A percentile compares a stretch with the other conserved stretches of the same genome.
These are phyloP conservation scores for Fusarium incarnatum DNA, from an alignment of 2,329 filamentous ascomycete species.

Conservation along the genomic window DNA sequence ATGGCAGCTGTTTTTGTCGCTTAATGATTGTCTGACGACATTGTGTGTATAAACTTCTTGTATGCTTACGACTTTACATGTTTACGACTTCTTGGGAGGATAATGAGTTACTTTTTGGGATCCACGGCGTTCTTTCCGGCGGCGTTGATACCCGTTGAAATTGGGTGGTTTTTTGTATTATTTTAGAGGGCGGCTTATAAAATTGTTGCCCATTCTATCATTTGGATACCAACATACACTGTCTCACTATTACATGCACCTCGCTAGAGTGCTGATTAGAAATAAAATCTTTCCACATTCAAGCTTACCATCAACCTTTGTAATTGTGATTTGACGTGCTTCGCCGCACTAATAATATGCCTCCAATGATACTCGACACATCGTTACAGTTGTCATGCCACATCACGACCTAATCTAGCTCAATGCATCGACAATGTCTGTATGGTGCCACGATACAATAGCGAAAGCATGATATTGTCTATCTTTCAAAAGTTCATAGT, in stretches of 20 bases:
- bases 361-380: constrained; percentile 17
- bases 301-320: background rate
- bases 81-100: constrained; percentile 19
- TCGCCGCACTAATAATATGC: background rate
- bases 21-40: constrained; percentile 45
- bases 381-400: constrained; percentile 62
- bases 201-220: background rate
- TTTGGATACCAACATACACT: background rate
- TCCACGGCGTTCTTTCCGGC: constrained; percentile 23
- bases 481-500: constrained; percentile 47
- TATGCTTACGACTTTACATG: constrained; percentile 24
- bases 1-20: constrained; percentile 58
- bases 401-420: constrained; percentile 58
- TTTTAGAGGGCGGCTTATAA: background rate
- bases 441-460: constrained; percentile 58
- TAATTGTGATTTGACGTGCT: background rate
- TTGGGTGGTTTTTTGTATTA: constrained; percentile 9
- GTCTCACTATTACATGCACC: background rate
- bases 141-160: constrained; percentile 27
- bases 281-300: background rate
- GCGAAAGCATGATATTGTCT: background rate
- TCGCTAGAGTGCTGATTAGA: background rate
- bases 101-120: constrained; percentile 1
- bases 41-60: constrained; percentile 20
- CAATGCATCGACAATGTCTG: background rate